Base-by-base conservation (phyloP, 768 basidiomycete genomes). In the Chalciporus pseudorubinellus region DNA sequence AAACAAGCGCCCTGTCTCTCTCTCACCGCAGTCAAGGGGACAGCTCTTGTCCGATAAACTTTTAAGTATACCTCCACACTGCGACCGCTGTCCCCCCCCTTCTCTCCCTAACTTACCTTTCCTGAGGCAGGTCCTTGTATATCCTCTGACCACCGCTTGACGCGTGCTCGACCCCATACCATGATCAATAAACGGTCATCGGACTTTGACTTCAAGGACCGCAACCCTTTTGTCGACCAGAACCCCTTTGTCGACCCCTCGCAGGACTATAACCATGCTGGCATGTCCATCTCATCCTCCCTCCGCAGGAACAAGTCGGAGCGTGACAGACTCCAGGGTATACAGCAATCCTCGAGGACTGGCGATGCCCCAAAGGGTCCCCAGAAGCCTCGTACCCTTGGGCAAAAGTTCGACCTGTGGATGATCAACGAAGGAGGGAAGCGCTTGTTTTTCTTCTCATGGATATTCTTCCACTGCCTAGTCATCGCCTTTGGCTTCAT, bases 401-500 rank as follows among this genome's bases (percentile, higher is more conserved):
- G 61, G 39, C 77, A 83, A 59, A 79, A 68, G 58, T 77, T 81
- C 60, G 76, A 78, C 58, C 60, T 83, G n/a, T 95, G 93, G 93
- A 88, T 92, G 87, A 91, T 94, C 68, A 94, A 95, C 66, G 93
- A 95, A 64, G 94, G 94, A 61, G 83, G 87, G 13, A 78, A 79
- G 39, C 77, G 81, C 48, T 59, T 95, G 34, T 92, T 94, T 76
- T 91, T 95, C 72, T 78, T 72, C 49, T 68, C 83, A 55, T 97
- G 88, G 83, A 72, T 95, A 45, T 72, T 92, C 67, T 78, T 95
- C 28, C 94, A 98, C 57, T 52, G 84, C 34, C 71, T 95, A 29
- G 90, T 93, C 46, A 80, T 84, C 48, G 75, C 77, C 36, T 83
- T 97, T 56, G 93, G 92, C 2, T 79, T 85, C 62, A 51, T 91